Conservation (phyloP, 805 yeast species). For the Jamesozyma lodderae region DNA sequence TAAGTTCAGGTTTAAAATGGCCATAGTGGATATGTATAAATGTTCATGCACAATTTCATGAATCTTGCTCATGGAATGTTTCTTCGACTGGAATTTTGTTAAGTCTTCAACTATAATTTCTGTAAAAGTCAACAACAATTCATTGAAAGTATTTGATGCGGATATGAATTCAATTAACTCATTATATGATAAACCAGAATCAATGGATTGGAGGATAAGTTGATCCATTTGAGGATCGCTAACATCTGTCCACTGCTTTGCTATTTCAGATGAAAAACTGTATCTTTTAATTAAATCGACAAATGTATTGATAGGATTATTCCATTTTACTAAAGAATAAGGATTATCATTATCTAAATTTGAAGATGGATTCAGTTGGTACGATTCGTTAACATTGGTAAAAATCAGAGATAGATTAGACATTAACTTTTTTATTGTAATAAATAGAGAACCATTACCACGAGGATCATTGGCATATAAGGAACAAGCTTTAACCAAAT, state of each 20-base stretch:
- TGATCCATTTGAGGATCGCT: constrained; percentile 5
- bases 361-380: constrained; percentile 1
- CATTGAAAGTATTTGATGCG: constrained; percentile 17
- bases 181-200: constrained; percentile 16
- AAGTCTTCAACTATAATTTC: constrained; percentile 30
- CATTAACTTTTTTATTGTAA: constrained; percentile 28
- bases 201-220: constrained; percentile 10
- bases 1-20: constrained; percentile 24
- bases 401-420: constrained; percentile 29
- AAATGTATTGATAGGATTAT: constrained; percentile 28
- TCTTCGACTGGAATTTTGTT: constrained; percentile 24
- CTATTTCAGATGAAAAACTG: constrained; percentile 1
- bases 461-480: constrained; percentile 13
- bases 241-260: constrained; percentile 11
- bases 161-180: constrained; percentile 19
- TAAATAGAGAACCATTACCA: constrained; percentile 8
- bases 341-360: constrained; percentile 2
- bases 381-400: constrained; percentile 19
- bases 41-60: constrained; percentile 28
- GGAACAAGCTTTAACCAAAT: constrained; percentile 14
- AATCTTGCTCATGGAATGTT: constrained; percentile 20
- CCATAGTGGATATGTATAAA: constrained; percentile 27
- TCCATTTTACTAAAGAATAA: constrained; percentile 16
- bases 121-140: constrained; percentile 21
- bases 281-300: constrained; percentile 13